Conservation (phyloP, 2,329 filamentous ascomycete species). For the Arthrobotrys conoides region DNA sequence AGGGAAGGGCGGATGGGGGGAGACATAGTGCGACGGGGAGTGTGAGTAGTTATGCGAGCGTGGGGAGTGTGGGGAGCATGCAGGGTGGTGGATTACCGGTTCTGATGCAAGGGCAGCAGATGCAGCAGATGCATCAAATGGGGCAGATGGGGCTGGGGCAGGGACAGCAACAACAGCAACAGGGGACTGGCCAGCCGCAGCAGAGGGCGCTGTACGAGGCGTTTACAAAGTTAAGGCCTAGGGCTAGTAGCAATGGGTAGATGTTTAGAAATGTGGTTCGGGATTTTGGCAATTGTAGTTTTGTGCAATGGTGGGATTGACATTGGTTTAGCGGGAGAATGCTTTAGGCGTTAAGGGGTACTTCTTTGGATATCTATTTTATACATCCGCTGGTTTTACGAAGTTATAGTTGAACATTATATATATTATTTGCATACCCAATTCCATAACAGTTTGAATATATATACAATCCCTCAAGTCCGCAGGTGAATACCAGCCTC, state of each 20-base stretch:
- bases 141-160: too few species aligned
- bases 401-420: background rate
- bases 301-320: background rate
- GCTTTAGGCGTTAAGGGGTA: background rate
- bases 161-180: background rate
- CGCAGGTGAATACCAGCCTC: too few species aligned
- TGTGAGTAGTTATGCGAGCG: constrained; percentile 56
- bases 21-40: constrained; percentile 56
- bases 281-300: background rate
- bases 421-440: constrained; percentile 3
- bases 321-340: background rate
- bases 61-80: constrained; percentile 39
- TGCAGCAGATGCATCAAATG: constrained; percentile 24
- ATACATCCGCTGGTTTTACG: background rate
- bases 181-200: background rate
- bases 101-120: constrained; percentile 34
- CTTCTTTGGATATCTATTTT: background rate
- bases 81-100: constrained; percentile 44
- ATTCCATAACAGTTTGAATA: constrained; percentile 16
- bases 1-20: constrained; percentile 13
- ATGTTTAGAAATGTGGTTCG: background rate
- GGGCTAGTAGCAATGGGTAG: constrained; percentile 55
- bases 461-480: background rate
- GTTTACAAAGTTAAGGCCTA: constrained; percentile 52
- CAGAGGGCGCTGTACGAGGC: constrained; percentile 41